A percentile compares a stretch with the other conserved stretches of the same genome.
These are phyloP conservation scores for Hebeloma cylindrosporum DNA, from an alignment of 768 basidiomycete genomes.

Conservation along the genomic window DNA sequence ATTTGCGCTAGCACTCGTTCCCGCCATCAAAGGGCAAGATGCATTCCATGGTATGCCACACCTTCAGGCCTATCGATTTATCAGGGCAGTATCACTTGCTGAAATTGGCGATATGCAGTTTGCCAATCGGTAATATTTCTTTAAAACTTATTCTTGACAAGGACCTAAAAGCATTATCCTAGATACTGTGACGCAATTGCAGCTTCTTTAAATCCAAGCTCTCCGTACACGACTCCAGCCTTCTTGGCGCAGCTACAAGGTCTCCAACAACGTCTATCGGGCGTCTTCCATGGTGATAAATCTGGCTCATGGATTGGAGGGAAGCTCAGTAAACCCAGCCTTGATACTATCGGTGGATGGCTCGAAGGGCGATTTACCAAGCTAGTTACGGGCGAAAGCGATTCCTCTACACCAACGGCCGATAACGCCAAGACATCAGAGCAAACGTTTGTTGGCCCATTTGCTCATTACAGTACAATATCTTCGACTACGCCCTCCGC, in stretches of 20 bases:
- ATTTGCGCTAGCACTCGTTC: constrained; percentile 80
- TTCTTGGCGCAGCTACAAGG: constrained; percentile 76
- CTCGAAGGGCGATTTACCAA: constrained; percentile 91
- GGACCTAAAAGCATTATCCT: constrained; percentile 3
- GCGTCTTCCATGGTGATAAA: constrained; percentile 73
- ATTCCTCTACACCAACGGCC: constrained; percentile 40
- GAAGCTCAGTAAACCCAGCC: constrained; percentile 87
- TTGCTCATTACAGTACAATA: constrained; percentile 91
- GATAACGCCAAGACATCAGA: constrained; percentile 38
- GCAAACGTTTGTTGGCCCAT: constrained; percentile 68
- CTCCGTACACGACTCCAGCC: constrained; percentile 64
- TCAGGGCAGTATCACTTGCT: constrained; percentile 72
- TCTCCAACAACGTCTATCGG: constrained; percentile 75
- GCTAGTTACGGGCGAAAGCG: constrained; percentile 91
- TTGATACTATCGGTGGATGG: constrained; percentile 91
- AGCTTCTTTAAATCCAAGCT: constrained; percentile 56
- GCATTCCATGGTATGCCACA: constrained; percentile 79
- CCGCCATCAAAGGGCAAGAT: constrained; percentile 82
- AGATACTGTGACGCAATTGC: constrained; percentile 95
- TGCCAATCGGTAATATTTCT: constrained; percentile 64
- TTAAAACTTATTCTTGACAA: not conserved
- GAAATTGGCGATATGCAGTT: constrained; percentile 78
- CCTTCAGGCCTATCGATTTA: constrained; percentile 83
- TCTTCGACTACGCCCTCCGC: constrained; percentile 77
- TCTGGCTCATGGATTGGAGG: constrained; percentile 80